phyloP scores from a whole-genome alignment of 2,329 filamentous ascomycete genomes.

The Ascochyta fabae region DNA sequence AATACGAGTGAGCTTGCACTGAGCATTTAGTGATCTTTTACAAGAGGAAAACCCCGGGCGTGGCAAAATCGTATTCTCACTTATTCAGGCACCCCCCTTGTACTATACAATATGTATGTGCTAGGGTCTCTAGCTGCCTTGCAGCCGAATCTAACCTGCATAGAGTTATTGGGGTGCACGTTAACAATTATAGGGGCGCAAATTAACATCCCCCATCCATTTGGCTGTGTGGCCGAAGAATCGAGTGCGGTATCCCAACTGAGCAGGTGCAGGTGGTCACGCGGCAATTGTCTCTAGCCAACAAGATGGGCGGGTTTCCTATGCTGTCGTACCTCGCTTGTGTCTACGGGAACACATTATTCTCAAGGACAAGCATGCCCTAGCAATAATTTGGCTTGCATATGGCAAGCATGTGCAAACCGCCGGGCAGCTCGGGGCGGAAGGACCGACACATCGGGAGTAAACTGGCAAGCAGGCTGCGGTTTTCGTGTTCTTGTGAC shows the following conservation, averaged over 20 bases:
- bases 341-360: not conserved
- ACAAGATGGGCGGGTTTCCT: not conserved
- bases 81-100: too few species aligned
- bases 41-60: too few species aligned
- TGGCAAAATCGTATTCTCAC: too few species aligned
- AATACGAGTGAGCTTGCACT: too few species aligned
- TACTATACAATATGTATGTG: too few species aligned
- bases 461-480: not conserved
- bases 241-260: not conserved
- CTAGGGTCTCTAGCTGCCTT: too few species aligned
- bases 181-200: too few species aligned
- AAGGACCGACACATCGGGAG: not conserved
- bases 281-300: constrained; percentile 5
- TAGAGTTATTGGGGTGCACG: too few species aligned
- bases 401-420: not conserved
- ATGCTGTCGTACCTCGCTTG: not conserved
- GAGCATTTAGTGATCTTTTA: too few species aligned
- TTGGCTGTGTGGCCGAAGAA: constrained; percentile 5
- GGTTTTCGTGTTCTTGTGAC: too few species aligned
- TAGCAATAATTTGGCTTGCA: not conserved
- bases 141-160: too few species aligned
- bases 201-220: not conserved
- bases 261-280: constrained; percentile 12
- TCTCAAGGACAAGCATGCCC: not conserved
- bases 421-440: not conserved